These are phyloP conservation scores for Physcomitrium patens DNA, from an alignment of 225 moss, liverwort and hornwort genomes.

Conservation along the genomic window DNA sequence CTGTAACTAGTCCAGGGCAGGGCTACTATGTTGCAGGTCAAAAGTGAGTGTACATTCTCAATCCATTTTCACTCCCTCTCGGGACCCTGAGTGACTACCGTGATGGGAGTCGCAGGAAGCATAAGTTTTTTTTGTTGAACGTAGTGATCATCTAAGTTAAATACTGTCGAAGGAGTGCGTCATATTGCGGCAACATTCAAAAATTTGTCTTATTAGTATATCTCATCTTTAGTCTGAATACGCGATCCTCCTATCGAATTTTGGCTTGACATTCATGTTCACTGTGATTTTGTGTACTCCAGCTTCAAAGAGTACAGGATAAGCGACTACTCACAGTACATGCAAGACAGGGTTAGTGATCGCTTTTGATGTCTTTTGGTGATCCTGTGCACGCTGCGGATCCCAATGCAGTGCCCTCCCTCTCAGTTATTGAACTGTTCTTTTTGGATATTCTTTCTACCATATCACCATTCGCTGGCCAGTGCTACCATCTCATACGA, in stretches of 20 bases:
- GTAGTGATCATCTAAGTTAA: background rate
- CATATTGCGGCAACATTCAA: too few relatives aligned
- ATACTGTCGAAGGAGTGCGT: too few relatives aligned
- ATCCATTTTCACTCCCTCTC: background rate
- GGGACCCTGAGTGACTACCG: too few relatives aligned
- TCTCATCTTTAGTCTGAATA: too few relatives aligned
- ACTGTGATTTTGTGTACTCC: constrained; percentile 16
- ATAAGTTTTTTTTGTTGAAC: background rate
- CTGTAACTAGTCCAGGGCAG: constrained; percentile 50
- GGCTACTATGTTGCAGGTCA: constrained; percentile 49
- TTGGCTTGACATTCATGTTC: background rate
- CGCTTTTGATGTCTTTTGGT: background rate
- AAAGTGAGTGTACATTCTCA: constrained; percentile 32
- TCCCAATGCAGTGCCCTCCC: background rate
- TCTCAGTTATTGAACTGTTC: too few relatives aligned
- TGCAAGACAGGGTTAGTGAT: constrained; percentile 42
- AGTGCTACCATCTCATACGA: too few relatives aligned
- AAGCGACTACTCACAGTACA: constrained; percentile 45
- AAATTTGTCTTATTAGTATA: too few relatives aligned
- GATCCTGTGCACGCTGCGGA: background rate
- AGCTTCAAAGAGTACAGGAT: constrained; percentile 57
- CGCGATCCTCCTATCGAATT: too few relatives aligned
- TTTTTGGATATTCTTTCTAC: too few relatives aligned
- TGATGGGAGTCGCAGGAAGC: background rate
- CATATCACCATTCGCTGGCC: too few relatives aligned